These are phyloP conservation scores for Pleurotus tuber-regium DNA, from an alignment of 768 basidiomycete species.

Conservation along the genomic window DNA sequence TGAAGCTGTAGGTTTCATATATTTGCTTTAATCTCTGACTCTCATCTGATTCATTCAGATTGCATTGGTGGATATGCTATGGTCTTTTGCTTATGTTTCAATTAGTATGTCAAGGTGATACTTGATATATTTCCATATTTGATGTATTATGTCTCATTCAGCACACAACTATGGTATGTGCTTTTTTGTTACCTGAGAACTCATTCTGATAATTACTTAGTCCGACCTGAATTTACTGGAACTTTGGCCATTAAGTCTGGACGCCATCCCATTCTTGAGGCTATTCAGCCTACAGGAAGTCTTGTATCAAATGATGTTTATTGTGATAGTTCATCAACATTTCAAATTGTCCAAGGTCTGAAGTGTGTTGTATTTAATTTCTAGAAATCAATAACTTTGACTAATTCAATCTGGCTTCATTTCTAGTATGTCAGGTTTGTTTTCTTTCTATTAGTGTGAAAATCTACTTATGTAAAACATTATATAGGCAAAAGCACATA, in stretches of 20 bases:
- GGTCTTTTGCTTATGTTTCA: conserved; percentile 82
- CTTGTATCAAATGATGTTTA: conserved; percentile 91
- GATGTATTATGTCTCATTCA: too few species aligned
- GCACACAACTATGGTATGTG: conserved; percentile 47
- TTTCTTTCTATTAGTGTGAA: not conserved
- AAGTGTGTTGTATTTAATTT: conserved; percentile 49
- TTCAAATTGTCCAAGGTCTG: conserved; percentile 91
- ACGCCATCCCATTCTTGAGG: conserved; percentile 85
- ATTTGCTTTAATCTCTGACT: not conserved
- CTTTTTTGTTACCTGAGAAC: not conserved
- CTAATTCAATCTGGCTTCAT: not conserved
- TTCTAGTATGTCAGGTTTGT: conserved; percentile 43
- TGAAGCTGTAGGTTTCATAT: conserved; percentile 64
- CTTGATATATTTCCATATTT: not conserved
- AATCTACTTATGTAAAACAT: not conserved
- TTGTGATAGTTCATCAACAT: conserved; percentile 77
- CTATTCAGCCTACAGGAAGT: conserved; percentile 59
- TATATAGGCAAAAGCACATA: conserved; percentile 86
- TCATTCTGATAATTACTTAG: conserved; percentile 32
- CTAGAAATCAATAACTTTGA: not conserved
- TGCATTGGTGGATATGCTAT: conserved; percentile 85
- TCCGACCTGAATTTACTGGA: conserved; percentile 88
- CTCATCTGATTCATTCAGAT: conserved; percentile 43
- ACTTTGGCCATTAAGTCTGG: conserved; percentile 88
- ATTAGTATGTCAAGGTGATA: conserved; percentile 52